Conservation (phyloP, 140 eudicot species). For the Stevia rebaudiana region DNA sequence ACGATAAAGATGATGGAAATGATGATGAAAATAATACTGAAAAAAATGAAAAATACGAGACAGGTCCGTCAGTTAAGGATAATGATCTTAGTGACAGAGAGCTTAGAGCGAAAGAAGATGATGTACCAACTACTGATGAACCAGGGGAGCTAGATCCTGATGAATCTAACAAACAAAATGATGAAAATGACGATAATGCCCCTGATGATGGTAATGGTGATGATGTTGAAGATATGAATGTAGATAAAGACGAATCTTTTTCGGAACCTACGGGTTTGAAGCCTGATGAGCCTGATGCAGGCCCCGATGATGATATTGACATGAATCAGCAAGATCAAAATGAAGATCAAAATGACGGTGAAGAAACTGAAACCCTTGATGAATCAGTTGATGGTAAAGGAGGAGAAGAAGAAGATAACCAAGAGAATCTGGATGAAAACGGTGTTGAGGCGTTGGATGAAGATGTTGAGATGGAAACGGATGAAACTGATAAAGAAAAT, state of each 20-base stretch:
- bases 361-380: constrained; percentile 43
- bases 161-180: constrained; percentile 38
- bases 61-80: constrained; percentile 70
- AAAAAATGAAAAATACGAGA: constrained; percentile 60
- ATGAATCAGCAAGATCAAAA: constrained; percentile 61
- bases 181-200: constrained; percentile 37
- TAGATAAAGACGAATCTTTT: constrained; percentile 66
- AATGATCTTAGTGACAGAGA: constrained; percentile 50
- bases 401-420: constrained; percentile 35
- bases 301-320: constrained; percentile 44
- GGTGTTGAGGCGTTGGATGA: constrained; percentile 34
- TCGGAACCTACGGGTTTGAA: constrained; percentile 61
- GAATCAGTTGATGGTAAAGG: constrained; percentile 43
- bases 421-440: constrained; percentile 36
- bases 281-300: constrained; percentile 43
- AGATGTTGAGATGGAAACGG: constrained; percentile 33
- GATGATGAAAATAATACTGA: constrained; percentile 40
- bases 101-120: constrained; percentile 81
- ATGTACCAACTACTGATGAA: constrained; percentile 42
- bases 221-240: constrained; percentile 47
- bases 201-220: constrained; percentile 31
- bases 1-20: constrained; percentile 46
- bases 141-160: constrained; percentile 44
- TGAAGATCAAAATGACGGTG: constrained; percentile 44
- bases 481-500: constrained; percentile 19